Conservation (phyloP, 1,284 basidiomycete genomes). For the Anthracocystis walkeri region DNA sequence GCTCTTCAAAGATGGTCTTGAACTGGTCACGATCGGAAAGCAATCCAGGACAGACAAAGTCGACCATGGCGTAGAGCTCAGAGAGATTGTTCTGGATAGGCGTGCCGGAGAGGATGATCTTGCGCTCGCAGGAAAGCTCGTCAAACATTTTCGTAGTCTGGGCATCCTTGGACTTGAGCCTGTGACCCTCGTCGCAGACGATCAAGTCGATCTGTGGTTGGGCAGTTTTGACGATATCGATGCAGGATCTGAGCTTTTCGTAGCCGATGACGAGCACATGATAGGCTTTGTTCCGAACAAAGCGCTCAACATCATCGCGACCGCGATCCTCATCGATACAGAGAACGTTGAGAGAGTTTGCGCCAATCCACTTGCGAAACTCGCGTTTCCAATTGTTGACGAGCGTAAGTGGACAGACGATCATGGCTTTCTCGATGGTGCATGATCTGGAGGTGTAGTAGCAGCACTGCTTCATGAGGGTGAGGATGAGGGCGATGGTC, state of each 20-base stretch:
- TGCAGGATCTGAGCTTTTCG: slow-evolving; percentile 78
- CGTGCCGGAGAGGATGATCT: slow-evolving; percentile 90
- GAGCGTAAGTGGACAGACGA: slow-evolving; percentile 94
- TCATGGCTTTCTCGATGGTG: slow-evolving; percentile 69
- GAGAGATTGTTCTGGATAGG: slow-evolving; percentile 94
- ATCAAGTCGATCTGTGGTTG: slow-evolving; percentile 88
- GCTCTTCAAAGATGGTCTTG: slow-evolving; percentile 80
- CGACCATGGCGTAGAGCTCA: slow-evolving; percentile 95
- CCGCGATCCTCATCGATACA: slow-evolving; percentile 75
- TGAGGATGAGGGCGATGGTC: slow-evolving; percentile 65
- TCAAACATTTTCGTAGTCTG: slow-evolving; percentile 93
- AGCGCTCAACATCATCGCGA: slow-evolving; percentile 55
- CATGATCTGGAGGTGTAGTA: slow-evolving; percentile 58
- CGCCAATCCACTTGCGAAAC: slow-evolving; percentile 85
- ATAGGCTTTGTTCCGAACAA: slow-evolving; percentile 73
- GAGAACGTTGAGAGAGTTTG: slow-evolving; percentile 82
- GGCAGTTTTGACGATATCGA: slow-evolving; percentile 54
- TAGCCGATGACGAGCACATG: slow-evolving; percentile 95
- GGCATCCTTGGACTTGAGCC: slow-evolving; percentile 90
- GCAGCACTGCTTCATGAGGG: slow-evolving; percentile 62
- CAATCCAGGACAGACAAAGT: slow-evolving; percentile 92
- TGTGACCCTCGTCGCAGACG: slow-evolving; percentile 96
- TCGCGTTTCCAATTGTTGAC: slow-evolving; percentile 97
- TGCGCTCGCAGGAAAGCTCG: slow-evolving; percentile 78
- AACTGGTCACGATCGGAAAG: slow-evolving; percentile 72